A percentile compares a stretch with the other conserved stretches of the same genome.
phyloP scores from a whole-genome alignment of 495 filamentous ascomycete genomes.

The Daldinia concentrica region DNA sequence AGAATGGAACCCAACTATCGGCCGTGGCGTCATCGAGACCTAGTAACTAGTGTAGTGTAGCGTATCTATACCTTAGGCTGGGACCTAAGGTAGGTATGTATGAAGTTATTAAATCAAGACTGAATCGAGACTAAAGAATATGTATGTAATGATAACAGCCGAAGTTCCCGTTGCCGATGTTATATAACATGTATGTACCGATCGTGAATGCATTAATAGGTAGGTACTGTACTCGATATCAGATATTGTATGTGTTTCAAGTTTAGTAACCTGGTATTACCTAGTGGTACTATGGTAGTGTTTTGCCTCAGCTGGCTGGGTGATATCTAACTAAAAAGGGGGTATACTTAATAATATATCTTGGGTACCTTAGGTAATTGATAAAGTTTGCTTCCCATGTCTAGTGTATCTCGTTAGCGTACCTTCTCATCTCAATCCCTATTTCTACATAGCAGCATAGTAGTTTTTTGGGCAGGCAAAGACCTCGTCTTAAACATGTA shows the following conservation, averaged over 20 bases:
- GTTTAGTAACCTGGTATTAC: conserved; percentile 13
- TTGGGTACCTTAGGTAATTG: background rate
- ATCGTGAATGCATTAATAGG: background rate
- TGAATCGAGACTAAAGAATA: background rate
- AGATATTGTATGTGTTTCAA: conserved; percentile 28
- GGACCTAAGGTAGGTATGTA: background rate
- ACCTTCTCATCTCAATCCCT: too few relatives aligned
- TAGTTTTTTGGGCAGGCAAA: too few relatives aligned
- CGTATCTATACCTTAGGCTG: background rate
- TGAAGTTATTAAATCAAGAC: conserved; percentile 3
- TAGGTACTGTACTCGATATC: background rate
- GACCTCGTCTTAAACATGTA: too few relatives aligned
- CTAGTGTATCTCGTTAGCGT: background rate
- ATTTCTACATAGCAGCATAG: too few relatives aligned
- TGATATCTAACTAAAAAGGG: background rate
- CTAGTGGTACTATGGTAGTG: background rate
- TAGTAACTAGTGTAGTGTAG: too few relatives aligned
- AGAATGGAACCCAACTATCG: conserved; percentile 35
- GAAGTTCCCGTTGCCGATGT: background rate
- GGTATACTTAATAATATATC: background rate
- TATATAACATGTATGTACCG: conserved; percentile 11
- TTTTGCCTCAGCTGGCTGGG: conserved; percentile 2
- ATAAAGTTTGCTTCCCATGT: background rate
- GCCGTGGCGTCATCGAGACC: conserved; percentile 19
- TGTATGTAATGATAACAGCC: background rate